phyloP scores from a whole-genome alignment of 2,329 filamentous ascomycete species.

The Aaosphaeria arxii region DNA sequence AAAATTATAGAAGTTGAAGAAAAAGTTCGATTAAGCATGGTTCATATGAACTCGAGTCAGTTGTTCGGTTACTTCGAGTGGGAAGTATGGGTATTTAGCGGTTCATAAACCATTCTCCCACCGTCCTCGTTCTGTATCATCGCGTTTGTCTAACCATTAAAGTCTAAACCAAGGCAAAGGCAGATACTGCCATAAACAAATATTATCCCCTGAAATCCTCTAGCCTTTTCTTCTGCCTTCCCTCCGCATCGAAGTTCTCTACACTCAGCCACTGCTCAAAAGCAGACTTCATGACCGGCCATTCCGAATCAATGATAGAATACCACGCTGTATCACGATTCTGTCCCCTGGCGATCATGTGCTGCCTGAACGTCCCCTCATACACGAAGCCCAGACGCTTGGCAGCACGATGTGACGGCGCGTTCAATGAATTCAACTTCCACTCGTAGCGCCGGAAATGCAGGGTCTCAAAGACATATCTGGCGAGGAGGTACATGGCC shows the following conservation, averaged over 20 bases:
- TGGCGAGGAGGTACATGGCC: slow-evolving; percentile 55
- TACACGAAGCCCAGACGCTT: slow-evolving; percentile 56
- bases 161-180: too few species aligned
- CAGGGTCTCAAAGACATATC: slow-evolving; percentile 51
- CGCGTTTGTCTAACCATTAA: too few species aligned
- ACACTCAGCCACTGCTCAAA: slow-evolving; percentile 55
- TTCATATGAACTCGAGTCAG: too few species aligned
- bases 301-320: slow-evolving; percentile 58
- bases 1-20: too few species aligned
- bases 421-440: slow-evolving; percentile 61
- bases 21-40: too few species aligned
- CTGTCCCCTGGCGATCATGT: slow-evolving; percentile 58
- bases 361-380: slow-evolving; percentile 61
- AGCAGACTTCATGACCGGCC: slow-evolving; percentile 46
- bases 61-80: too few species aligned
- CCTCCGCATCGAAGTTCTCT: slow-evolving; percentile 55
- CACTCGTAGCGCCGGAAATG: slow-evolving; percentile 60
- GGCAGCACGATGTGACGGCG: slow-evolving; percentile 53
- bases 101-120: too few species aligned
- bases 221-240: slow-evolving; percentile 50
- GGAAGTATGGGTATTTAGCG: too few species aligned
- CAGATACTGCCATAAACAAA: too few species aligned
- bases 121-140: too few species aligned
- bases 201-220: slow-evolving; percentile 26
- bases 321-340: slow-evolving; percentile 61